Base-by-base conservation (phyloP, 805 yeast genomes). In the Starmerella sirachaensis region DNA sequence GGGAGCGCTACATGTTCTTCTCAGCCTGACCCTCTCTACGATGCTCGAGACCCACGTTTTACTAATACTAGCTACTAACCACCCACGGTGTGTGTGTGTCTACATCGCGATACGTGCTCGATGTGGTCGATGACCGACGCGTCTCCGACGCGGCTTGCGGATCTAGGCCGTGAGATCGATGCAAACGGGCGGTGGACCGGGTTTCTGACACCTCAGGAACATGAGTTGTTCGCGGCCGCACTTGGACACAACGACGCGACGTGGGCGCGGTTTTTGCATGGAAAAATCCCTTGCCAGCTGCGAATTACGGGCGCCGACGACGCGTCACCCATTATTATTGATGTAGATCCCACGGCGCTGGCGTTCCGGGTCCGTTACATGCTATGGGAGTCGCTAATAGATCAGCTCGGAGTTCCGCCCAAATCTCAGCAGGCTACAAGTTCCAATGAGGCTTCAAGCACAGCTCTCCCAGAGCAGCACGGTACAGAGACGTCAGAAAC, bases 301-400 rank as follows among this genome's bases (percentile, higher is more conserved):
- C 51, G 42, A 12, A 29, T 42, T 14, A 21, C 37, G 6, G 29
- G 29, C 13, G 31, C 38, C 8, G 46, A 41, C 1, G 42, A 14
- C 3, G 24, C 31, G n/a, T 13, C 31, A 12, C 33, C 22, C 20
- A 31, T 32, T n/a, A 26, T 37, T 5, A 34, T 42, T 1, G 47
- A 47, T n/a, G 37, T 60, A 10, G 65, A 62, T 37, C 43, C 57
- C 10, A 46, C 57, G 10, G 47, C 48, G 21, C 45, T 62, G 31
- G 61, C 66, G 26, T 53, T 61, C 32, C 53, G 62, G 23, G 59
- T 63, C 8, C 45, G 68, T 16, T 62, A 58, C 35, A 63, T 63
- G 68, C 53, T 63, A 13, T 63, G 53, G 45, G 68, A 61, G 35
- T 9, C 39, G 20, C 37, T 29, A n/a, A 21, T 42, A 7, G 42